A percentile compares a stretch with the other conserved stretches of the same genome.
These are phyloP conservation scores for Lobosporangium transversale DNA, from an alignment of 192 early-diverging fungal genomes.

Conservation along the genomic window DNA sequence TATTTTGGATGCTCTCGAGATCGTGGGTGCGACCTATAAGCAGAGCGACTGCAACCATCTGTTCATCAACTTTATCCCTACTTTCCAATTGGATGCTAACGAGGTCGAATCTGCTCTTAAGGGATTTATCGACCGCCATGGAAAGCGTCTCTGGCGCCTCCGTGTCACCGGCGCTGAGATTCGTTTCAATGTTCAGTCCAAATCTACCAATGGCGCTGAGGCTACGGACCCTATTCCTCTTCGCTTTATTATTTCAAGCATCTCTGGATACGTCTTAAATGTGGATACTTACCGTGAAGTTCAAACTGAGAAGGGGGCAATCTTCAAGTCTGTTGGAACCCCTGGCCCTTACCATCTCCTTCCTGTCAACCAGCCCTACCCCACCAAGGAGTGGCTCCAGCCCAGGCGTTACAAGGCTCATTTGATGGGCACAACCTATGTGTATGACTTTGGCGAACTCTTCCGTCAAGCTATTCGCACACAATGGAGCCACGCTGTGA, in stretches of 20 bases:
- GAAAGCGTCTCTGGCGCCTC: constrained; percentile 92
- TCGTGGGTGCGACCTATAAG: constrained; percentile 88
- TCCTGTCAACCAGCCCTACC: constrained; percentile 84
- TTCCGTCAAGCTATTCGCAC: constrained; percentile 89
- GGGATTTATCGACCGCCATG: constrained; percentile 93
- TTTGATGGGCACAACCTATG: constrained; percentile 96
- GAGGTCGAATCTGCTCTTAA: constrained; percentile 86
- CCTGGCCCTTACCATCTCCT: constrained; percentile 86
- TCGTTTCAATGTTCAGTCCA: constrained; percentile 89
- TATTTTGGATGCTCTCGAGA: constrained; percentile 94
- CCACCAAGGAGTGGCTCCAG: constrained; percentile 96
- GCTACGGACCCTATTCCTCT: constrained; percentile 71
- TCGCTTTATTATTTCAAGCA: constrained; percentile 92
- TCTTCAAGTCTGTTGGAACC: constrained; percentile 85
- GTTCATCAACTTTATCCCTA: constrained; percentile 98
- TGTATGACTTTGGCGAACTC: constrained; percentile 98
- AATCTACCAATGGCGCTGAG: constrained; percentile 52
- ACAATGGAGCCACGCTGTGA: constrained; percentile 74
- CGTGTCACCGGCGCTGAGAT: constrained; percentile 97
- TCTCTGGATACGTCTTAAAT: constrained; percentile 91
- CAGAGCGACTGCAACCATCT: constrained; percentile 99
- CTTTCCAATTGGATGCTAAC: constrained; percentile 87
- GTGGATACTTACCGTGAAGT: constrained; percentile 94
- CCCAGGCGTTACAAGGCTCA: constrained; percentile 98
- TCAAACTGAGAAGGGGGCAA: constrained; percentile 82